Base-by-base conservation (phyloP, 371 early-diverging fungal genomes). In the Funneliformis caledonium region DNA sequence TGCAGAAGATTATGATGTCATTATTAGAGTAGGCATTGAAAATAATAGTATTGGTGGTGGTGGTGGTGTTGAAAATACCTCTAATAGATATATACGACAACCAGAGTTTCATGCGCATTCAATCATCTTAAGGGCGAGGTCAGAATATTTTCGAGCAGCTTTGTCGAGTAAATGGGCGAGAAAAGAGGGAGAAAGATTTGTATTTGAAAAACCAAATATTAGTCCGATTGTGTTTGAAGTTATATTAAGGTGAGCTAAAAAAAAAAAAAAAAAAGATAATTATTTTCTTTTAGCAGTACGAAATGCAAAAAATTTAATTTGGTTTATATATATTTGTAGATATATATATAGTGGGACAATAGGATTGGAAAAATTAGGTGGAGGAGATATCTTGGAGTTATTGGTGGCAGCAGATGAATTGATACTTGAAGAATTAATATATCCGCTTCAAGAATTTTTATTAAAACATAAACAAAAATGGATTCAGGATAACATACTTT, bases 121-220 rank as follows among this genome's bases (percentile, higher is more conserved):
- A 14, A 11, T 72, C 48, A 80, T 80, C 37, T 61, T 80, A 72
- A 26, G 72, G 6, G 72, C 80, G 6, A 52, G 72, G 72, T 80
- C 80, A 26, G 72, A 69, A 60, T 80, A 80, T 72, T 80, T 80
- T 70, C 80, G 72, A n/a, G 69, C 72, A 1, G 80, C 80, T 22
- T 59, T 80, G 59, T 80, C 80, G 45, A 80, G 52, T 45, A 80
- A 80, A 26, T 80, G 80, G 80, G 72, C 72, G 9, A 80, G n/a
- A 72, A 80, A 72, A 62, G 61, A 80, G 31, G 72, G 72, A 8
- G 43, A 69, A 7, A 45, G 52, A n/a, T 80, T 48, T 67, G 31
- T 80, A 19, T 80, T 80, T 72, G 80, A 80, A 80, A 80, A 80
- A 37, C 61, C 80, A 22, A 80, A 80, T 61, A 56, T 80, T 61